These are phyloP conservation scores for Cyclostephanos tholiformis DNA, from an alignment of 108 stramenopile species.

Conservation along the genomic window DNA sequence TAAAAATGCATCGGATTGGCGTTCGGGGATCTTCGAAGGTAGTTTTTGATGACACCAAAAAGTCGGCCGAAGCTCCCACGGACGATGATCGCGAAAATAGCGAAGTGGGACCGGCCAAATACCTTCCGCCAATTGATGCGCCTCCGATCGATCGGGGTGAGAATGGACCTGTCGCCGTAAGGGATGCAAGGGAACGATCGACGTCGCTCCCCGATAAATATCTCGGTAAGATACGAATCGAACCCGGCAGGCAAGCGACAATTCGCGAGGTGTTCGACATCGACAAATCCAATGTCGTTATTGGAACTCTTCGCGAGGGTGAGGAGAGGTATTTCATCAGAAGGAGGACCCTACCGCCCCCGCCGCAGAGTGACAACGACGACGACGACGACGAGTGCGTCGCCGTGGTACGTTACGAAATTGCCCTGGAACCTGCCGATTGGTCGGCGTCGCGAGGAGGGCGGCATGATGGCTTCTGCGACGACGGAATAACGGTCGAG, in stretches of 20 bases:
- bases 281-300: conserved; percentile 27
- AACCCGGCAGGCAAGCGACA: conserved; percentile 35
- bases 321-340: conserved; percentile 37
- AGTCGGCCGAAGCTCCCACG: not conserved
- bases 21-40: not conserved
- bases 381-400: conserved; percentile 40
- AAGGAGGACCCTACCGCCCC: conserved; percentile 32
- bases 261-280: conserved; percentile 46
- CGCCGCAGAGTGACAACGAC: conserved; percentile 17
- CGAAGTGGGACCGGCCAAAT: too few relatives aligned
- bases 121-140: too few relatives aligned
- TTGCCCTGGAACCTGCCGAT: conserved; percentile 18
- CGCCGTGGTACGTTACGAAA: conserved; percentile 42
- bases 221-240: conserved; percentile 30
- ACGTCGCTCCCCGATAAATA: conserved; percentile 5
- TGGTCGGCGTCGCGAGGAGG: conserved; percentile 4
- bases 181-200: not conserved
- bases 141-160: not conserved
- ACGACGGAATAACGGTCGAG: too few relatives aligned
- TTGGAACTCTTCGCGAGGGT: conserved; percentile 32
- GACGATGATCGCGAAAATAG: not conserved
- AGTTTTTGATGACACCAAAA: not conserved
- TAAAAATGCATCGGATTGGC: not conserved
- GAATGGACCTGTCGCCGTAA: not conserved
- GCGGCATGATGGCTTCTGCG: not conserved